Evolutionary conservation across 148 eudicot genomes (phyloP).

Genomic region (Polygonum maritimum): DNA sequence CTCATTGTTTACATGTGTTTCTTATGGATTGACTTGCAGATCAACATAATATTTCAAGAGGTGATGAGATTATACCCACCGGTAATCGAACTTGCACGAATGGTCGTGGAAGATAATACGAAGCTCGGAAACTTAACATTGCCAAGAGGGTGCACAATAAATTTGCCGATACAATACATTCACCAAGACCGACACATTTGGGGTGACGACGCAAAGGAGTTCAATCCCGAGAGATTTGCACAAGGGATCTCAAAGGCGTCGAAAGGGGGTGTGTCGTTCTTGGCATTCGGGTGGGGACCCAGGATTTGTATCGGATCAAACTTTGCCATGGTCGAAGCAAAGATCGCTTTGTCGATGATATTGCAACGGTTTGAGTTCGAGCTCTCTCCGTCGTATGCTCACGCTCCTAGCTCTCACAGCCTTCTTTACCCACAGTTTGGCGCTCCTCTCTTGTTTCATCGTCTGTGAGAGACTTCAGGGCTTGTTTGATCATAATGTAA

Average conservation of each 20-base stretch:
- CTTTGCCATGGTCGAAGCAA: conserved; percentile 27
- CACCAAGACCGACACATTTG: conserved; percentile 20
- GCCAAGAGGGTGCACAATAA: conserved; percentile 15
- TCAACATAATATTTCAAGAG: conserved; percentile 17
- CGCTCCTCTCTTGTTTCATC: conserved; percentile 13
- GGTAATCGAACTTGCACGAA: conserved; percentile 12
- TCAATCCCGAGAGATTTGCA: conserved; percentile 24
- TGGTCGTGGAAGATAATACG: conserved; percentile 17
- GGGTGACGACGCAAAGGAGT: conserved; percentile 24
- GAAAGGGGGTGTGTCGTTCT: conserved; percentile 9
- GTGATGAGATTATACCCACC: conserved; percentile 23
- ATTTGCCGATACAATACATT: conserved; percentile 7
- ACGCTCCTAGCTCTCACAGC: conserved; percentile 29
- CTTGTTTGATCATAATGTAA: too few relatives aligned
- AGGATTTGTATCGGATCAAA: conserved; percentile 22
- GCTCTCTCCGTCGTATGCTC: conserved; percentile 35
- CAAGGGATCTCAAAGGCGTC: conserved; percentile 23
- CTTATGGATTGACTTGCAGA: not conserved
- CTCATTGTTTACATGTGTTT: not conserved
- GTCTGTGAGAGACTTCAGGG: not conserved
- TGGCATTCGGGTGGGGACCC: conserved; percentile 24
- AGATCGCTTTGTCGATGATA: conserved; percentile 38
- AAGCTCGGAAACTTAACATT: conserved; percentile 12
- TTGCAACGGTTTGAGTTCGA: conserved; percentile 35
- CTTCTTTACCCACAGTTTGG: conserved; percentile 28